phyloP scores from a whole-genome alignment of 129 eudicot species.

The Escallonia rubra region DNA sequence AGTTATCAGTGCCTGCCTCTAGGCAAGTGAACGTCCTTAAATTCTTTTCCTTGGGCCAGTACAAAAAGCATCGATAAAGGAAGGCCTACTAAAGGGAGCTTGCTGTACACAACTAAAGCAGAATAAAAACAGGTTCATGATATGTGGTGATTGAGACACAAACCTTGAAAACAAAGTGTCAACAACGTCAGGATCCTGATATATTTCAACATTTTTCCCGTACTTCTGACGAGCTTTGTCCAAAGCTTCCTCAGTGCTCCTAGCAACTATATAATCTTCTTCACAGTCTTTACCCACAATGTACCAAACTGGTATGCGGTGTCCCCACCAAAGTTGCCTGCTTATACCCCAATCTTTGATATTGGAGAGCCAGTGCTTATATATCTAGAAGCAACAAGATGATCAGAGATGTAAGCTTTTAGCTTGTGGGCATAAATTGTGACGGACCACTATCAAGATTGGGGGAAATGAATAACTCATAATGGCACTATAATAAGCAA shows the following conservation, averaged over 20 bases:
- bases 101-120: not conserved
- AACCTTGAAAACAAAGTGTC: constrained; percentile 99
- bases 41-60: too few relatives aligned
- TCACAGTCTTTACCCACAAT: constrained; percentile 79
- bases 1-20: too few relatives aligned
- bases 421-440: not conserved
- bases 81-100: too few relatives aligned
- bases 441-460: not conserved
- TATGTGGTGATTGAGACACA: constrained; percentile 10
- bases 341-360: constrained; percentile 99
- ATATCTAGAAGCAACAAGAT: constrained; percentile 48
- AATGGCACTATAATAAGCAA: not conserved
- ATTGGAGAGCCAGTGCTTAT: constrained; percentile 92
- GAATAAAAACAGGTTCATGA: not conserved
- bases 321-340: constrained; percentile 99
- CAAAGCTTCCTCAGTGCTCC: constrained; percentile 69
- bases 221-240: constrained; percentile 65
- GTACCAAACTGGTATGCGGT: constrained; percentile 98
- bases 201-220: constrained; percentile 78
- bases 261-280: constrained; percentile 87
- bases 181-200: constrained; percentile 99
- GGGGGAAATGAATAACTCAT: not conserved
- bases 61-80: too few relatives aligned
- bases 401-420: constrained; percentile 9
- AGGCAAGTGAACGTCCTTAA: too few relatives aligned